These are phyloP conservation scores for Backusella liffmaniae DNA, from an alignment of 192 early-diverging fungal species.

Conservation along the genomic window DNA sequence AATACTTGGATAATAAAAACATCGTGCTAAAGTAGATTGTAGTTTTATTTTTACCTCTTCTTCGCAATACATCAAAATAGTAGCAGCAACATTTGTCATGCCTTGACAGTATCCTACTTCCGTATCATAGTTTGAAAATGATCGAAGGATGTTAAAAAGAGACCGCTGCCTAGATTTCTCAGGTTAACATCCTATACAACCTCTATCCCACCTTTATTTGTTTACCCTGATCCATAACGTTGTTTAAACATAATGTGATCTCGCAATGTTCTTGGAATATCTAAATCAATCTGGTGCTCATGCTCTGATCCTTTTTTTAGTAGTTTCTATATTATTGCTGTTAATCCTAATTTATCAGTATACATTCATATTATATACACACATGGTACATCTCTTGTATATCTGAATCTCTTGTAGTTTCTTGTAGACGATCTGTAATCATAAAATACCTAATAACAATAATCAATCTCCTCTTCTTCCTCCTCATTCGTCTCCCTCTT, in stretches of 20 bases:
- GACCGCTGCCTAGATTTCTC: constrained; percentile 57
- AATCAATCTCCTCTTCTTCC: background rate
- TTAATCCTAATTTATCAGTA: background rate
- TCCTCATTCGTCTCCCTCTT: background rate
- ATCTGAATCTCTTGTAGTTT: constrained; percentile 16
- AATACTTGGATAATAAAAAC: background rate
- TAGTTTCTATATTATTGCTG: background rate
- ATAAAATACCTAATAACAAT: constrained; percentile 30
- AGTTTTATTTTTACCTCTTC: constrained; percentile 43
- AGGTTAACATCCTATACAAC: background rate
- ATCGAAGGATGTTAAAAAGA: constrained; percentile 76
- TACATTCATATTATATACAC: background rate
- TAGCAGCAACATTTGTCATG: constrained; percentile 77
- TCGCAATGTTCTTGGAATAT: constrained; percentile 57
- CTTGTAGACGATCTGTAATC: constrained; percentile 24
- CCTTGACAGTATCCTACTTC: constrained; percentile 90
- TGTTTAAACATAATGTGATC: constrained; percentile 58
- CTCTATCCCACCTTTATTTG: background rate
- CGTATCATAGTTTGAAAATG: constrained; percentile 72
- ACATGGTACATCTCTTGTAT: constrained; percentile 19
- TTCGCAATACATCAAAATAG: constrained; percentile 67
- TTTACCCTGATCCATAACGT: constrained; percentile 57
- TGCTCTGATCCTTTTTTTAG: constrained; percentile 39
- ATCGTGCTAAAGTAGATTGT: background rate
- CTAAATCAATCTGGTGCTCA: constrained; percentile 59